Evolutionary conservation across 192 early-diverging fungal species (phyloP).

Genomic region (Coemansia umbellata): DNA sequence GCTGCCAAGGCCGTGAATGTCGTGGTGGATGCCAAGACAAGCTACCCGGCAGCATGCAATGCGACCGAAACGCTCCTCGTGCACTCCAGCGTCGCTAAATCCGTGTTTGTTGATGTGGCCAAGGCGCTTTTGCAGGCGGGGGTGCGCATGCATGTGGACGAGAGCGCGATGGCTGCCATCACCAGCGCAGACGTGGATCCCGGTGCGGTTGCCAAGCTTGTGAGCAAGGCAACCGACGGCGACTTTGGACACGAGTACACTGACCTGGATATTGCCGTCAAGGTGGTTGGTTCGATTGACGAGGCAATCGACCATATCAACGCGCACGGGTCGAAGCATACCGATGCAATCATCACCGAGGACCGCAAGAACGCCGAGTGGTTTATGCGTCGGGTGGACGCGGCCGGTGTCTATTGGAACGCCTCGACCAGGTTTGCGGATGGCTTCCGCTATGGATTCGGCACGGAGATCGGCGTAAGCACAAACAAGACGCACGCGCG

Average conservation of each 20-base stretch:
- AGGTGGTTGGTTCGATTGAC: constrained; percentile 66
- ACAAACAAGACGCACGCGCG: constrained; percentile 99
- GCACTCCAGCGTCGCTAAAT: constrained; percentile 52
- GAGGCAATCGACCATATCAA: constrained; percentile 93
- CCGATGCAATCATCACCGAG: constrained; percentile 92
- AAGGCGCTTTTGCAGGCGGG: constrained; percentile 55
- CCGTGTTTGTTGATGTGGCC: constrained; percentile 55
- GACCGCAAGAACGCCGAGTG: constrained; percentile 61
- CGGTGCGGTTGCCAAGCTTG: constrained; percentile 3
- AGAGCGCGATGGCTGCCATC: constrained; percentile 46
- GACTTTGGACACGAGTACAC: constrained; percentile 94
- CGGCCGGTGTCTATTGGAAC: constrained; percentile 98
- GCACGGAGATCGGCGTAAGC: constrained; percentile 94
- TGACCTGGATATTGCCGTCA: constrained; percentile 78
- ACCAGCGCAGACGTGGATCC: constrained; percentile 8
- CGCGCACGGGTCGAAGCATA: constrained; percentile 90
- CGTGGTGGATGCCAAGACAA: constrained; percentile 90
- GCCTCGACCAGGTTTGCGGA: constrained; percentile 94
- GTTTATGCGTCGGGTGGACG: constrained; percentile 92
- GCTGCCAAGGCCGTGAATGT: constrained; percentile 70
- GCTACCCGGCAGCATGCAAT: constrained; percentile 97
- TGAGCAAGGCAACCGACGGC: constrained; percentile 21
- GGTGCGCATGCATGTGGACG: constrained; percentile 63
- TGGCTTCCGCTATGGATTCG: constrained; percentile 98
- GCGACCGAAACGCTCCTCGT: constrained; percentile 90